Conservation (phyloP, 305 asterid species). For the Fraxinus nigra region DNA sequence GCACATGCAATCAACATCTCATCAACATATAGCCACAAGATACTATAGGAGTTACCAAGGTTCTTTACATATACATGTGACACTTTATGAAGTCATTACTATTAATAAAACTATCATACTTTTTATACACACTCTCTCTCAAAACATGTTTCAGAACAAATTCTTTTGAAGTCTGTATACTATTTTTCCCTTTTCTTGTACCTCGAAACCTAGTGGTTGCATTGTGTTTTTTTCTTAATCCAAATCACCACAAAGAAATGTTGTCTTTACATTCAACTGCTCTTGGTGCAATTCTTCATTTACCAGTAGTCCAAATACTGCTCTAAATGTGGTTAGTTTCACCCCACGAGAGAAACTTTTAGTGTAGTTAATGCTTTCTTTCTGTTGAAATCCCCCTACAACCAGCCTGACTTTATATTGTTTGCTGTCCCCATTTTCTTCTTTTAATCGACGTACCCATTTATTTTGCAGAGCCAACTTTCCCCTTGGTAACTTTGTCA, state of each 20-base stretch:
- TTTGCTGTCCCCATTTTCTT: background rate
- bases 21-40: background rate
- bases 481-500: background rate
- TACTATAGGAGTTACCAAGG: background rate
- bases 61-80: background rate
- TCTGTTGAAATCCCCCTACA: background rate
- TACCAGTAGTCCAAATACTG: background rate
- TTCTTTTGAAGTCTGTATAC: background rate
- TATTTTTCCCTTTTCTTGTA: background rate
- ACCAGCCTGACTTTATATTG: background rate
- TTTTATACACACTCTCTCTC: background rate
- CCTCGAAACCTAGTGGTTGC: background rate
- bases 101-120: background rate
- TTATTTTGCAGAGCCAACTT: background rate
- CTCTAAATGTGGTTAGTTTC: background rate
- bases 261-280: background rate
- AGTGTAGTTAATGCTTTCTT: too few species aligned
- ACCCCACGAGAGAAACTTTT: background rate
- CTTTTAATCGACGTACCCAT: background rate
- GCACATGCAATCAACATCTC: too few species aligned
- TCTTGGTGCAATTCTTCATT: background rate
- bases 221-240: background rate
- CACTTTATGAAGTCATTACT: background rate
- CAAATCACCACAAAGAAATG: background rate
- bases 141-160: background rate